These are phyloP conservation scores for Fusarium camptoceras DNA, from an alignment of 2,329 filamentous ascomycete species.

Conservation along the genomic window DNA sequence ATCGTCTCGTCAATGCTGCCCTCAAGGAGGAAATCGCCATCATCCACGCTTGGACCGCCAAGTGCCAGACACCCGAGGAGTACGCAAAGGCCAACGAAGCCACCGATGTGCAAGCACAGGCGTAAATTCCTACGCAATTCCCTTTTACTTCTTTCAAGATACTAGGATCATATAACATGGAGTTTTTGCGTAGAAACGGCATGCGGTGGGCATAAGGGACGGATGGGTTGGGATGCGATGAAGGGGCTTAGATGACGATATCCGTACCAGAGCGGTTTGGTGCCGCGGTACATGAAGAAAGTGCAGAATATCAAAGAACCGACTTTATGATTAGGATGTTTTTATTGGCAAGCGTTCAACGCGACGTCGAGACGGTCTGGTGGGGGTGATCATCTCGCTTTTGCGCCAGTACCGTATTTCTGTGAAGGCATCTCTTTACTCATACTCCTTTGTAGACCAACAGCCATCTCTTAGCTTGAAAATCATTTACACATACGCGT, in stretches of 20 bases:
- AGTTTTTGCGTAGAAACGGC: conserved; percentile 18
- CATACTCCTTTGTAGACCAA: conserved; percentile 33
- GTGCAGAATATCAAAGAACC: conserved; percentile 16
- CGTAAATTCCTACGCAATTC: neutral
- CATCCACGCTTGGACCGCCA: conserved; percentile 95
- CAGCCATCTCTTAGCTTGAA: conserved; percentile 20
- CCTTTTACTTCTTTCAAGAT: neutral
- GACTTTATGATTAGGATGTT: conserved; percentile 37
- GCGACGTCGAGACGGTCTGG: conserved; percentile 30
- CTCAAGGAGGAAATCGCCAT: conserved; percentile 88
- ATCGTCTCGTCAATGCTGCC: conserved; percentile 85
- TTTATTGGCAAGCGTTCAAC: conserved; percentile 41
- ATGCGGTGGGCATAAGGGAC: conserved; percentile 4
- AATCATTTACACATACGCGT: conserved; percentile 23
- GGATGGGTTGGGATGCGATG: neutral
- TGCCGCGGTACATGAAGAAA: conserved; percentile 33
- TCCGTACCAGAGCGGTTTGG: conserved; percentile 20
- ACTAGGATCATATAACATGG: neutral
- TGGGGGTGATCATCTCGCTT: conserved; percentile 35
- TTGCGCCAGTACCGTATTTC: conserved; percentile 38
- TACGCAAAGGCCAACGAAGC: conserved; percentile 67
- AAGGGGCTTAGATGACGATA: conserved; percentile 16
- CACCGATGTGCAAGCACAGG: conserved; percentile 26
- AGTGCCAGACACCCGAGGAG: conserved; percentile 91
- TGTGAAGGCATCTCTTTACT: conserved; percentile 34